A percentile compares a stretch with the other conserved stretches of the same genome.
These are phyloP conservation scores for Sporodiniella umbellata DNA, from an alignment of 371 early-diverging fungal species.

Conservation along the genomic window DNA sequence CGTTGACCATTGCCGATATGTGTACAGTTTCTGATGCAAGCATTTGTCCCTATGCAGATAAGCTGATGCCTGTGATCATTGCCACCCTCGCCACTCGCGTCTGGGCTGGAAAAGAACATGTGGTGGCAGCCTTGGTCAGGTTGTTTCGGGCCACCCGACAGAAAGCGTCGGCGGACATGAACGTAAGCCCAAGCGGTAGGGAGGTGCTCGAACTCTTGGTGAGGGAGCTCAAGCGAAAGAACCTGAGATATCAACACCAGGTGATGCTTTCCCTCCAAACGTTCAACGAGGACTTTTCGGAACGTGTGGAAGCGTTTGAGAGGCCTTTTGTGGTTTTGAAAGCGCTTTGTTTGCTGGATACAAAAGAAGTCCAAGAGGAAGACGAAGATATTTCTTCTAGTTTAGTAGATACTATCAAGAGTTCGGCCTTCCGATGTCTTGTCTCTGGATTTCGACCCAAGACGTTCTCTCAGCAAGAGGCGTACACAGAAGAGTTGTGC, in stretches of 20 bases:
- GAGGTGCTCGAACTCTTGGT: conserved; percentile 57
- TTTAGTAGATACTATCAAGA: conserved; percentile 70
- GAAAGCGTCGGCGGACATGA: no score
- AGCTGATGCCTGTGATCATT: conserved; percentile 60
- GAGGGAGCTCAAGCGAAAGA: conserved; percentile 73
- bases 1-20: conserved; percentile 63
- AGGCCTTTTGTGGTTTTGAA: conserved; percentile 58
- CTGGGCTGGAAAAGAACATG: conserved; percentile 88
- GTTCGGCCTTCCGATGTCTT: conserved; percentile 68
- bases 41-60: conserved; percentile 39
- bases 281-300: conserved; percentile 55
- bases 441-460: conserved; percentile 55
- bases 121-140: conserved; percentile 69
- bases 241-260: conserved; percentile 64
- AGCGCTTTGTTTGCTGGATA: conserved; percentile 53
- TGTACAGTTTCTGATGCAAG: conserved; percentile 41
- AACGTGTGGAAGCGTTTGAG: conserved; percentile 49
- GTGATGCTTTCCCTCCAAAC: conserved; percentile 64
- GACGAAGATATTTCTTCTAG: no score
- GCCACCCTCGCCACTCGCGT: conserved; percentile 71
- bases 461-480: conserved; percentile 32
- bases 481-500: conserved; percentile 22
- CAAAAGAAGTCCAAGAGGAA: conserved; percentile 54
- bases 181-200: conserved; percentile 33
- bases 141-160: no score